Conservation (phyloP, 345 rosid species). For the Gossypium ekmanianum region DNA sequence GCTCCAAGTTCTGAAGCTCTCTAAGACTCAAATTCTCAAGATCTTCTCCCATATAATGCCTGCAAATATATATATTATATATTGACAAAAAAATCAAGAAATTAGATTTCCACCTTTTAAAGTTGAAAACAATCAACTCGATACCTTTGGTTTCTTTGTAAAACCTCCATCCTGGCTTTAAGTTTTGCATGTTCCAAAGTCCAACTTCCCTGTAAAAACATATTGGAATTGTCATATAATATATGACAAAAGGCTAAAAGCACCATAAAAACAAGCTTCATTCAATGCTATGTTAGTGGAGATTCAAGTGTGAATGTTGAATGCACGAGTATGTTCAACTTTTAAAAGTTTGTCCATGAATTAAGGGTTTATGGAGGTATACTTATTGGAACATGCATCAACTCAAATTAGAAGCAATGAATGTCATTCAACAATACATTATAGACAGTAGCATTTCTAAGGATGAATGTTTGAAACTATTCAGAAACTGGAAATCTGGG, state of each 20-base stretch:
- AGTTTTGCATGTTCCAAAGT: conserved; percentile 81
- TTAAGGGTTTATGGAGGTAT: neutral
- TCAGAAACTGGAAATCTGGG: neutral
- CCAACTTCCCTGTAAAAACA: conserved; percentile 63
- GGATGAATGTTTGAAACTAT: neutral
- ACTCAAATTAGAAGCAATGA: neutral
- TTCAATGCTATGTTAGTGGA: neutral
- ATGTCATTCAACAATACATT: neutral
- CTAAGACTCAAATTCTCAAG: conserved; percentile 56
- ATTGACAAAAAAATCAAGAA: neutral
- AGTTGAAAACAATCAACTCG: neutral
- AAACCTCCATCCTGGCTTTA: conserved; percentile 79
- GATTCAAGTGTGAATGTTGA: neutral
- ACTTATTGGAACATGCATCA: neutral
- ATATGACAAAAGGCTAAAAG: neutral
- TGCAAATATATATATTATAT: conserved; percentile 7
- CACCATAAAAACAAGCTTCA: neutral
- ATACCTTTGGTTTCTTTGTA: conserved; percentile 80
- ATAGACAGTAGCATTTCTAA: neutral
- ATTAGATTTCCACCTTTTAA: neutral
- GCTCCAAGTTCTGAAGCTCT: conserved; percentile 62
- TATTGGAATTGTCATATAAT: neutral
- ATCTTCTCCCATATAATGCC: conserved; percentile 91
- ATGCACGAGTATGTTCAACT: neutral
- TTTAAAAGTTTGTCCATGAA: neutral